Evolutionary conservation across 2,329 filamentous ascomycete genomes (phyloP).

Genomic region (Tricladium varicosporioides): DNA sequence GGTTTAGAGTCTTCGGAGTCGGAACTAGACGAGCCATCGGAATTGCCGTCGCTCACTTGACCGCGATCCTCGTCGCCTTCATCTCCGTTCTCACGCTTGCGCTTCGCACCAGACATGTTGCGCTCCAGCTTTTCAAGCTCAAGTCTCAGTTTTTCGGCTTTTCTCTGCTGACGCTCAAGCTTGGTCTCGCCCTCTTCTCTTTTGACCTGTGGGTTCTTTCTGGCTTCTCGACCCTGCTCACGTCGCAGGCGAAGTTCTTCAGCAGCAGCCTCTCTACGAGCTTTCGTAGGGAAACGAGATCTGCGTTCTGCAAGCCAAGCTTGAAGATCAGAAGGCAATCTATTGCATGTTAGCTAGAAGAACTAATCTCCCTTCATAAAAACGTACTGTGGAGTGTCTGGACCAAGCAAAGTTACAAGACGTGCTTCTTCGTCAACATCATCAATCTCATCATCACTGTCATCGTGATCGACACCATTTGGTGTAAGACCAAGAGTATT

Average conservation of each 20-base stretch:
- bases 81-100: constrained; percentile 66
- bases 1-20: constrained; percentile 58
- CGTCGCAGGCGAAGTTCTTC: constrained; percentile 41
- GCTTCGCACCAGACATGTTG: constrained; percentile 56
- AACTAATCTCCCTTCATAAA: constrained; percentile 27
- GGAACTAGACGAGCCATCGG: constrained; percentile 35
- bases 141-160: constrained; percentile 60
- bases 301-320: constrained; percentile 80
- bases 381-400: constrained; percentile 37
- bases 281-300: constrained; percentile 76
- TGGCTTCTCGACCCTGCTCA: constrained; percentile 31
- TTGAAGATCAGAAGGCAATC: constrained; percentile 62
- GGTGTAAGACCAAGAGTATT: constrained; percentile 72
- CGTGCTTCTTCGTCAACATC: constrained; percentile 61
- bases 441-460: constrained; percentile 61
- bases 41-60: constrained; percentile 31
- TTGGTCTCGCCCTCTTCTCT: constrained; percentile 52
- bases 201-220: constrained; percentile 30
- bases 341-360: constrained; percentile 36
- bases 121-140: constrained; percentile 68
- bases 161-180: constrained; percentile 52
- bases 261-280: constrained; percentile 63
- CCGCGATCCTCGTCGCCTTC: constrained; percentile 61
- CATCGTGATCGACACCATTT: constrained; percentile 46
- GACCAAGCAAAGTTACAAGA: constrained; percentile 37